Percentiles rank a stretch among this genome's conserved stretches.
Evolutionary conservation across 176 grass and related monocot species (phyloP).

Genomic region (Aegilops sharonensis): DNA sequence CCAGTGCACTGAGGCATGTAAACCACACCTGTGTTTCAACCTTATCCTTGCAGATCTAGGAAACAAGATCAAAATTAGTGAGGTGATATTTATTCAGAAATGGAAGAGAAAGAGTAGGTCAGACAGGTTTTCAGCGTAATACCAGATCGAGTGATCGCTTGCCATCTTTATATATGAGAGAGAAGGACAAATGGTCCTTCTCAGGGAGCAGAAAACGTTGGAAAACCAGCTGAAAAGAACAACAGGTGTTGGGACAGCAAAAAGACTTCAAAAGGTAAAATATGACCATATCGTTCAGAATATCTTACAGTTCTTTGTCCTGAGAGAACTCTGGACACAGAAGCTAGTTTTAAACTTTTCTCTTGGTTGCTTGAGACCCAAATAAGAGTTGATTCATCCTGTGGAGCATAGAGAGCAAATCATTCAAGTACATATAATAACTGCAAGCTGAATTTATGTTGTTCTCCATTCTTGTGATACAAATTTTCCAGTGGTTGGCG

Average conservation of each 20-base stretch:
- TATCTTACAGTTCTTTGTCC: conserved; percentile 88
- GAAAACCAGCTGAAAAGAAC: conserved; percentile 65
- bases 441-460: background rate
- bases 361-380: conserved; percentile 87
- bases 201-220: conserved; percentile 90
- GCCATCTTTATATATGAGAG: conserved; percentile 82
- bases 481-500: background rate
- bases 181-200: conserved; percentile 93
- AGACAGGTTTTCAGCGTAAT: background rate
- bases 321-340: conserved; percentile 73
- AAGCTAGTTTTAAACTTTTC: conserved; percentile 82
- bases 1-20: conserved; percentile 66
- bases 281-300: background rate
- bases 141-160: conserved; percentile 98
- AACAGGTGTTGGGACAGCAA: conserved; percentile 2
- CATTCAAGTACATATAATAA: background rate
- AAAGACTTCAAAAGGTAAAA: background rate
- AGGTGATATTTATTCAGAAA: background rate
- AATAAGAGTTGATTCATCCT: conserved; percentile 92
- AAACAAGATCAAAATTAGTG: conserved; percentile 14
- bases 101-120: conserved; percentile 12
- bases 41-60: conserved; percentile 97
- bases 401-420: background rate
- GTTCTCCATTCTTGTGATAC: background rate
- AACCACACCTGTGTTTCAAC: conserved; percentile 20